Evolutionary conservation across 768 basidiomycete genomes (phyloP).

Genomic region (Suillus decipiens): DNA sequence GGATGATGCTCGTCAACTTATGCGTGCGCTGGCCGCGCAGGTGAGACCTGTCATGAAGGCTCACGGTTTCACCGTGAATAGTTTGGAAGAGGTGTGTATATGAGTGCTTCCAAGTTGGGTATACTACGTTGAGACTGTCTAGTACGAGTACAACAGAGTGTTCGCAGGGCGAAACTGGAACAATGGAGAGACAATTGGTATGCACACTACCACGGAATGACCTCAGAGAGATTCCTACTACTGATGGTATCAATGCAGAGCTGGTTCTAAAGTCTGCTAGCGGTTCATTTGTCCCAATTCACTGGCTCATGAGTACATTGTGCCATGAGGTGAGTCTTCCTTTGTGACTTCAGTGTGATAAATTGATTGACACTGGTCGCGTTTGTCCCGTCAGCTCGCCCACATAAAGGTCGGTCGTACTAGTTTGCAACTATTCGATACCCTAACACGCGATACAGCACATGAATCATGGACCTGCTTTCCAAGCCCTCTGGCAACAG

Average conservation of each 20-base stretch:
- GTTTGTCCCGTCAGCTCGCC: constrained; percentile 54
- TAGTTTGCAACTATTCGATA: neutral
- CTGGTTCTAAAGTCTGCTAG: constrained; percentile 66
- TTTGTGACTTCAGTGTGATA: constrained; percentile 5
- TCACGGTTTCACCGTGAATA: constrained; percentile 75
- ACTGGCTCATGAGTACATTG: constrained; percentile 73
- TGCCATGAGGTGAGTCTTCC: constrained; percentile 72
- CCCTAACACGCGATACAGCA: constrained; percentile 44
- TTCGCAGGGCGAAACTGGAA: constrained; percentile 89
- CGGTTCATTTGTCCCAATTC: constrained; percentile 61
- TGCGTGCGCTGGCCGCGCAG: constrained; percentile 81
- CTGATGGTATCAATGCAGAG: constrained; percentile 44
- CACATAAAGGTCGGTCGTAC: constrained; percentile 66
- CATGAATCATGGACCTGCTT: constrained; percentile 77
- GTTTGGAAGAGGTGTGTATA: constrained; percentile 73
- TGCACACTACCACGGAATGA: constrained; percentile 11
- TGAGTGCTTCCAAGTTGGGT: neutral
- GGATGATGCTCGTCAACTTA: constrained; percentile 68
- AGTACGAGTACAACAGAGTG: constrained; percentile 80
- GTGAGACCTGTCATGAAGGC: constrained; percentile 82
- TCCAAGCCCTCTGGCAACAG: constrained; percentile 73
- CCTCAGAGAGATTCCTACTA: neutral
- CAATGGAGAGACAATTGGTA: constrained; percentile 76
- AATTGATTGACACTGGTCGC: constrained; percentile 9
- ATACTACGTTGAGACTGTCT: constrained; percentile 5